A percentile compares a stretch with the other conserved stretches of the same genome.
phyloP scores from a whole-genome alignment of 2,329 filamentous ascomycete genomes.

The Cytospora leucostoma region DNA sequence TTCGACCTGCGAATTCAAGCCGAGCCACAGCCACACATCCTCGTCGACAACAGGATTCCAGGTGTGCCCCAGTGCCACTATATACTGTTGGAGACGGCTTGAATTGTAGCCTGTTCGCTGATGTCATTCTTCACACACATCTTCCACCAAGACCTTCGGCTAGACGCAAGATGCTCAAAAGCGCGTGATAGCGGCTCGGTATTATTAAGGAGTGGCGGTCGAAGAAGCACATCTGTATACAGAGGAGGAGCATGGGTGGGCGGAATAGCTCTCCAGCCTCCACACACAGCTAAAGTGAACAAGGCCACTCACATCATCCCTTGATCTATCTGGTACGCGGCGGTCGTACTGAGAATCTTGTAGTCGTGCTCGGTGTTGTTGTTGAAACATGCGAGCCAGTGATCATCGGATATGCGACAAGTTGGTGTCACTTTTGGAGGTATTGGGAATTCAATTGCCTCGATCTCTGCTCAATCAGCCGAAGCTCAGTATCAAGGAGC shows the following conservation, averaged over 20 bases:
- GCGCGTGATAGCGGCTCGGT: too few relatives aligned
- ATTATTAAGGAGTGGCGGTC: too few relatives aligned
- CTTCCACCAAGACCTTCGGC: too few relatives aligned
- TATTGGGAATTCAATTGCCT: background rate
- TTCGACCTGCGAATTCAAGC: slow-evolving; percentile 4
- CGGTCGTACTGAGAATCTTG: background rate
- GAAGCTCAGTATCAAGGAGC: background rate
- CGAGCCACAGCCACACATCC: slow-evolving; percentile 5
- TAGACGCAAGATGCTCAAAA: too few relatives aligned
- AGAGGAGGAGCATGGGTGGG: background rate
- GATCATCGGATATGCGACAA: background rate
- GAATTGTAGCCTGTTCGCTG: too few relatives aligned
- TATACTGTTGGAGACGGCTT: too few relatives aligned
- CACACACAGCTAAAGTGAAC: background rate
- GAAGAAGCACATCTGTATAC: background rate
- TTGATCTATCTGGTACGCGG: background rate
- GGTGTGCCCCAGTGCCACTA: too few relatives aligned
- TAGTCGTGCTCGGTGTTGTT: background rate
- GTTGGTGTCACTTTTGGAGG: background rate
- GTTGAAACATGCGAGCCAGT: background rate
- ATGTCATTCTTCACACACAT: too few relatives aligned
- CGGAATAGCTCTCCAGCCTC: background rate
- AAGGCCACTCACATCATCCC: background rate
- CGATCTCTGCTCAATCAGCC: background rate
- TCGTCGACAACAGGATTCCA: background rate